Conservation (phyloP, 208 protist species). For the Trypanosoma boissoni region DNA sequence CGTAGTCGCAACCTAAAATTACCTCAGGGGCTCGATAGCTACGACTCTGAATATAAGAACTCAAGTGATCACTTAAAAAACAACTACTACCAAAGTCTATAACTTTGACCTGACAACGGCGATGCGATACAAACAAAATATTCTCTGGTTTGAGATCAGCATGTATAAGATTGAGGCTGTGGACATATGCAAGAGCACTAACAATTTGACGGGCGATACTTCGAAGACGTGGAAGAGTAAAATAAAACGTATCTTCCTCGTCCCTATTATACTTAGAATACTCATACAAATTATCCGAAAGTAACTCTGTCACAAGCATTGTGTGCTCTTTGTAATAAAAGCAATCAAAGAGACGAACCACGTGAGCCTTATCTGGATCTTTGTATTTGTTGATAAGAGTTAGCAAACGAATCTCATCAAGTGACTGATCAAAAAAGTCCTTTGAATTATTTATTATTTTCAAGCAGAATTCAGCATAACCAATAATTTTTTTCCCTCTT, state of each 20-base stretch:
- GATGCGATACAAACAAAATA: constrained; percentile 94
- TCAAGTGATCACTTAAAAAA: constrained; percentile 94
- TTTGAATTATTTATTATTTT: constrained; percentile 98
- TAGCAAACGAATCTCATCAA: constrained; percentile 97
- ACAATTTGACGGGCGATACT: constrained; percentile 84
- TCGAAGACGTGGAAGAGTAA: constrained; percentile 90
- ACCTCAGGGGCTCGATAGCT: constrained; percentile 94
- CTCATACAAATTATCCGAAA: constrained; percentile 96
- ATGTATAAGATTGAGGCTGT: constrained; percentile 94
- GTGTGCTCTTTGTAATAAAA: constrained; percentile 98
- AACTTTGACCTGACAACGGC: constrained; percentile 93
- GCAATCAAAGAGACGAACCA: constrained; percentile 91
- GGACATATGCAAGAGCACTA: constrained; percentile 88
- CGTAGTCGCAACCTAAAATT: constrained; percentile 92
- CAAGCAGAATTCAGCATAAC: constrained; percentile 89
- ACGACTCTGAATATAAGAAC: constrained; percentile 93
- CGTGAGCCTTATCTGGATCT: constrained; percentile 85
- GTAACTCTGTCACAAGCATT: constrained; percentile 95
- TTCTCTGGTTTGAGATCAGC: constrained; percentile 97
- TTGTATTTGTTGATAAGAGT: constrained; percentile 91
- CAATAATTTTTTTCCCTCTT: constrained; percentile 33
- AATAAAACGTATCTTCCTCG: constrained; percentile 89
- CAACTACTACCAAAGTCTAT: constrained; percentile 96
- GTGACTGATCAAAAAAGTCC: constrained; percentile 97
- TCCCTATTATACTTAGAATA: constrained; percentile 95